phyloP scores from a whole-genome alignment of 805 yeast species.

The Wickerhamiella australiensis region DNA sequence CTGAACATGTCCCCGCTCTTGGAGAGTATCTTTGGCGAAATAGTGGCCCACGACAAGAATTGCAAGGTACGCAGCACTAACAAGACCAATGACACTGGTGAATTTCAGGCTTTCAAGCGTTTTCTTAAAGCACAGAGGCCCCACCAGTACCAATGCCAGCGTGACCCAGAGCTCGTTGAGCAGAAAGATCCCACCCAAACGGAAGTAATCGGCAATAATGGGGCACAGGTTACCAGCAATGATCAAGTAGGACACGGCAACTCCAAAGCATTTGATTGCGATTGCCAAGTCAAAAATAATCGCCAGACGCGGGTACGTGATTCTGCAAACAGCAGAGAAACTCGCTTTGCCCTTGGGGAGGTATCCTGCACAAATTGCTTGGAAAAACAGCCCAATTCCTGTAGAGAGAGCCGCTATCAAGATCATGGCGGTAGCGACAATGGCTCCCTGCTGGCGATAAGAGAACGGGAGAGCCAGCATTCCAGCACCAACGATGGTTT shows the following conservation, averaged over 20 bases:
- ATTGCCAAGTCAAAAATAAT: constrained; percentile 62
- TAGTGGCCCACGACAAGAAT: constrained; percentile 64
- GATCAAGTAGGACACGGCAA: constrained; percentile 60
- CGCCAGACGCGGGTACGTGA: constrained; percentile 58
- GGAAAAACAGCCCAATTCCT: constrained; percentile 41
- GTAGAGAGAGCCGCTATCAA: constrained; percentile 51
- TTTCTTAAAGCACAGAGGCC: constrained; percentile 60
- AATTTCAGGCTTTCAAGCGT: constrained; percentile 72
- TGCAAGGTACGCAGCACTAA: constrained; percentile 67
- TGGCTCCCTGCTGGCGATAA: constrained; percentile 48
- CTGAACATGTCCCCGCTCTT: constrained; percentile 40
- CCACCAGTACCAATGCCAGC: constrained; percentile 30
- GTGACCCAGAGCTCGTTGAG: constrained; percentile 28
- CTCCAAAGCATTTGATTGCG: constrained; percentile 69
- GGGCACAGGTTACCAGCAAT: constrained; percentile 71
- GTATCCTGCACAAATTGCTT: constrained; percentile 27
- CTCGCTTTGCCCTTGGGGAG: constrained; percentile 52
- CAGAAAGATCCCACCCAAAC: constrained; percentile 31
- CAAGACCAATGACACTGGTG: constrained; percentile 71
- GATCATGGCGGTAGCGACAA: constrained; percentile 44
- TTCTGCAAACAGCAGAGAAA: constrained; percentile 52
- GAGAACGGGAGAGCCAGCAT: constrained; percentile 66
- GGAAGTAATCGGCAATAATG: constrained; percentile 27
- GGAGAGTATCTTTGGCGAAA: constrained; percentile 42
- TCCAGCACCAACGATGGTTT: constrained; percentile 72